These are phyloP conservation scores for Talaromyces verruculosus DNA, from an alignment of 2,329 filamentous ascomycete genomes.

Conservation along the genomic window DNA sequence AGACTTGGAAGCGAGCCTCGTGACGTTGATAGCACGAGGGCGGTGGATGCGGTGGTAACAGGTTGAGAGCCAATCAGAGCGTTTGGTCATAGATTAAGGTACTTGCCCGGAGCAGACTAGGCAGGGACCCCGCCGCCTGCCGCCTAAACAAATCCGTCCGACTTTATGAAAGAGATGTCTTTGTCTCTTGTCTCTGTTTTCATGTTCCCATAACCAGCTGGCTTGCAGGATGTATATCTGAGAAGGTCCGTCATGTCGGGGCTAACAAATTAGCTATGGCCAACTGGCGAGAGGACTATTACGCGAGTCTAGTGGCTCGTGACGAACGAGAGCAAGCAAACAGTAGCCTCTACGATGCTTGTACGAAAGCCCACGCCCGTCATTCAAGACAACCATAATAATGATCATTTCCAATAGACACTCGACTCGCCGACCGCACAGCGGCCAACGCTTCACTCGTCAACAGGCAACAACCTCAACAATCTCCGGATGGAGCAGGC, in stretches of 20 bases:
- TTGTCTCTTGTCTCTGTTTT: neutral
- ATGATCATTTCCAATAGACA: constrained; percentile 49
- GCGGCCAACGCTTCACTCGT: constrained; percentile 46
- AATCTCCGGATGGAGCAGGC: constrained; percentile 29
- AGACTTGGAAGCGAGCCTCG: constrained; percentile 15
- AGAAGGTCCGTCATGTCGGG: neutral
- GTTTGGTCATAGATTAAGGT: neutral
- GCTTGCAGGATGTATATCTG: neutral
- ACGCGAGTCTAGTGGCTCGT: constrained; percentile 68
- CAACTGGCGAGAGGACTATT: constrained; percentile 80
- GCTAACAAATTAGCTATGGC: constrained; percentile 49
- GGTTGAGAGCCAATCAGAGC: constrained; percentile 11
- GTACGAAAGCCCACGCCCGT: constrained; percentile 47
- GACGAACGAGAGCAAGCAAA: constrained; percentile 68
- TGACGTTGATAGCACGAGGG: constrained; percentile 27
- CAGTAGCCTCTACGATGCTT: constrained; percentile 72
- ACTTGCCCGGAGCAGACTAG: constrained; percentile 10
- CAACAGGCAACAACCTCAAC: constrained; percentile 26
- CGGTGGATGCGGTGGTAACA: constrained; percentile 35
- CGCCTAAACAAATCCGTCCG: neutral
- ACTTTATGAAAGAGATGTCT: neutral
- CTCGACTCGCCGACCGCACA: constrained; percentile 66
- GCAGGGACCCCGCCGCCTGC: constrained; percentile 3
- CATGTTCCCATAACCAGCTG: neutral
- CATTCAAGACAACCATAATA: constrained; percentile 13